Conservation (phyloP, 441 rosid species). For the Capsella rubella region DNA sequence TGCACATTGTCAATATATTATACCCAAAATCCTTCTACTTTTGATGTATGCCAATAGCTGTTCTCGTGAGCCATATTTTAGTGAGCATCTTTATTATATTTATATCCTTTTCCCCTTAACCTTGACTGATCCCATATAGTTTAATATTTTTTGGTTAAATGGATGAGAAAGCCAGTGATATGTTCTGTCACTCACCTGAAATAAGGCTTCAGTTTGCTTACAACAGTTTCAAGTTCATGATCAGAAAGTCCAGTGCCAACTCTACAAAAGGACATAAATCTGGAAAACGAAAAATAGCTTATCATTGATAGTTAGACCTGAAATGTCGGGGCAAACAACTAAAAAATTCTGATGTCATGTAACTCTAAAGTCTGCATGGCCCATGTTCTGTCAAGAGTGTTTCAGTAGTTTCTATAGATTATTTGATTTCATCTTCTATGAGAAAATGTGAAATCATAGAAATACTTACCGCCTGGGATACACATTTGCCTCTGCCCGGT, state of each 20-base stretch:
- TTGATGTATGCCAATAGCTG: constrained; percentile 16
- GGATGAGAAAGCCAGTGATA: constrained; percentile 21
- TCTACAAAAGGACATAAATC: constrained; percentile 95
- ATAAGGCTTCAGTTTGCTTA: constrained; percentile 89
- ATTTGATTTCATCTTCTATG: constrained; percentile 1
- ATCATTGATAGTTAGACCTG: constrained; percentile 12
- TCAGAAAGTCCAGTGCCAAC: constrained; percentile 95
- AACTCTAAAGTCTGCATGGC: neutral
- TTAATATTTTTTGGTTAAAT: neutral
- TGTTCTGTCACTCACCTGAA: constrained; percentile 65
- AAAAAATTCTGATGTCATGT: neutral
- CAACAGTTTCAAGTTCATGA: constrained; percentile 85
- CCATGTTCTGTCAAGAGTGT: constrained; percentile 16
- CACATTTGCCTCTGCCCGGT: constrained; percentile 62
- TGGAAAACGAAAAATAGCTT: constrained; percentile 50
- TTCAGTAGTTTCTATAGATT: neutral
- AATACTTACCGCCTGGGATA: constrained; percentile 77
- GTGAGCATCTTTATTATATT: neutral
- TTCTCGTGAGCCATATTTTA: neutral
- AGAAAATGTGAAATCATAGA: constrained; percentile 9
- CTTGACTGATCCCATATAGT: constrained; percentile 15
- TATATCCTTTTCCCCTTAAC: constrained; percentile 3
- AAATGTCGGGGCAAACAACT: neutral
- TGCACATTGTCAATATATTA: constrained; percentile 10
- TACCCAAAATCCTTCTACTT: constrained; percentile 6